A percentile compares a stretch with the other conserved stretches of the same genome.
Evolutionary conservation across 1,139 yeast genomes (phyloP).

Genomic region (Eremothecium cymbalariae): DNA sequence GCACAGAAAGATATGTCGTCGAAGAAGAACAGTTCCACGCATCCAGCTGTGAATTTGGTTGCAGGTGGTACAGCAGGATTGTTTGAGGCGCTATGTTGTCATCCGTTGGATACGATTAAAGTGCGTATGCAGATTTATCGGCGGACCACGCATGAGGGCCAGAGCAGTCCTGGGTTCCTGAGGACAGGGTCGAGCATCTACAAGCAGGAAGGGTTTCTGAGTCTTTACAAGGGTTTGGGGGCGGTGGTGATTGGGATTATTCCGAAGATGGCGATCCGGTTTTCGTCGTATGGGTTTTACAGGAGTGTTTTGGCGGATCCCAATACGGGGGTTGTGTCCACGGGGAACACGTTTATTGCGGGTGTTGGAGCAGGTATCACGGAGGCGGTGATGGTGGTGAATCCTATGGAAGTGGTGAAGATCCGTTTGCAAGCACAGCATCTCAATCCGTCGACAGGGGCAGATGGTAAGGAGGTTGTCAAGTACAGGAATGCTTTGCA

Average conservation of each 20-base stretch:
- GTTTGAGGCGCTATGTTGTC: slow-evolving; percentile 93
- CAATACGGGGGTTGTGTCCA: slow-evolving; percentile 56
- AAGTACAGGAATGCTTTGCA: slow-evolving; percentile 92
- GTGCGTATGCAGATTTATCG: slow-evolving; percentile 91
- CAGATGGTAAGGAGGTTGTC: slow-evolving; percentile 36
- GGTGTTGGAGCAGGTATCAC: slow-evolving; percentile 98
- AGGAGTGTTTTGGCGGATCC: slow-evolving; percentile 58
- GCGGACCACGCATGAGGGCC: slow-evolving; percentile 41
- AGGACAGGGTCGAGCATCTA: slow-evolving; percentile 75
- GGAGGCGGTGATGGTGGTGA: slow-evolving; percentile 89
- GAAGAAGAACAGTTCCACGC: slow-evolving; percentile 31
- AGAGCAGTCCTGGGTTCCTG: slow-evolving; percentile 77
- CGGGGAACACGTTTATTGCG: slow-evolving; percentile 69
- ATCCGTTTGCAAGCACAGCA: slow-evolving; percentile 95
- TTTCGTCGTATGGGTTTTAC: slow-evolving; percentile 87
- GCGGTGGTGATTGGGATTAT: slow-evolving; percentile 97
- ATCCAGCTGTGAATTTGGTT: slow-evolving; percentile 64
- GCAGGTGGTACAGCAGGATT: slow-evolving; percentile 98
- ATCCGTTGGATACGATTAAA: slow-evolving; percentile 90
- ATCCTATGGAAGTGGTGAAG: slow-evolving; percentile 96
- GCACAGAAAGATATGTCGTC: too few relatives aligned
- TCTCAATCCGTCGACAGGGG: slow-evolving; percentile 64
- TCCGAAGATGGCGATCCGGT: slow-evolving; percentile 96
- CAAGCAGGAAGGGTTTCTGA: slow-evolving; percentile 71
- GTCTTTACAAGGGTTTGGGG: slow-evolving; percentile 90